Conservation (phyloP, 2,329 filamentous ascomycete species). For the Hymenoscyphus scutula region DNA sequence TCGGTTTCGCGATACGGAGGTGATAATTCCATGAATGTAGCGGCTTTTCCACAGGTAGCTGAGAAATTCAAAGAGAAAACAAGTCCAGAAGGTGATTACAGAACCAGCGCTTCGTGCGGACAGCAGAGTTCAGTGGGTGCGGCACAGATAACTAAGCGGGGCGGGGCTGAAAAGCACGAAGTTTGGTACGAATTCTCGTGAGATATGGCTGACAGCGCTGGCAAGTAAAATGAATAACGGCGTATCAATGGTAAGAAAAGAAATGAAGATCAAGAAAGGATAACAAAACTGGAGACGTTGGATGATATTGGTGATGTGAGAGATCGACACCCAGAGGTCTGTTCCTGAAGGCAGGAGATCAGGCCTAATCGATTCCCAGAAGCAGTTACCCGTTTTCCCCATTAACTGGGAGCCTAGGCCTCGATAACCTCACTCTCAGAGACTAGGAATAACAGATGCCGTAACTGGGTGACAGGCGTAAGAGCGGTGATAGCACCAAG, state of each 20-base stretch:
- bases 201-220: constrained; percentile 13
- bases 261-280: background rate
- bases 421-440: background rate
- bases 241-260: background rate
- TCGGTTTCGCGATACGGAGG: constrained; percentile 12
- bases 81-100: background rate
- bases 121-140: constrained; percentile 9
- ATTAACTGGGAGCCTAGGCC: background rate
- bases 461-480: background rate
- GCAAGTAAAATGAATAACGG: constrained; percentile 5
- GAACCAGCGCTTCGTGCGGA: constrained; percentile 17
- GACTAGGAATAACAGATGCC: background rate
- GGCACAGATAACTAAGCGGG: constrained; percentile 15
- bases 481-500: background rate
- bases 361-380: background rate
- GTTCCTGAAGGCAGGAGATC: constrained; percentile 3
- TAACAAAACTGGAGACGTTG: background rate
- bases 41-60: background rate
- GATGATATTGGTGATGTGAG: background rate
- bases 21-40: constrained; percentile 22
- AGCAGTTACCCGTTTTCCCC: background rate
- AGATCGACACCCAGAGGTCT: constrained; percentile 1
- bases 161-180: constrained; percentile 15
- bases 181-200: constrained; percentile 1
- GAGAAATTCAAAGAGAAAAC: background rate